A percentile compares a stretch with the other conserved stretches of the same genome.
These are phyloP conservation scores for Funneliformis mosseae DNA, from an alignment of 192 early-diverging fungal genomes.

Conservation along the genomic window DNA sequence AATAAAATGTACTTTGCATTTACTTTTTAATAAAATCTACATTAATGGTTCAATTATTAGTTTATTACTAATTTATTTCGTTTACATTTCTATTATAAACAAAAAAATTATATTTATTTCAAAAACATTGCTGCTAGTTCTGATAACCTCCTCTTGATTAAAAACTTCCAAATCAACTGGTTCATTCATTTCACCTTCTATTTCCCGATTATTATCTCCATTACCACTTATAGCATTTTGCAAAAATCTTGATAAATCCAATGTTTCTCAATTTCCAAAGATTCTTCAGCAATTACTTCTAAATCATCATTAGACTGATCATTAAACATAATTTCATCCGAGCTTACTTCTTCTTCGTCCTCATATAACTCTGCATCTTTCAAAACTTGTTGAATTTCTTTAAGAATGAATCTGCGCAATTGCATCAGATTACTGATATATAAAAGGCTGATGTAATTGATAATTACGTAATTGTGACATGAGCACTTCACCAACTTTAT, in stretches of 20 bases:
- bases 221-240: not conserved
- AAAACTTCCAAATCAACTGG: not conserved
- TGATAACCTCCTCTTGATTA: not conserved
- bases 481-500: not conserved
- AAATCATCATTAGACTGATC: not conserved
- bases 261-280: not conserved
- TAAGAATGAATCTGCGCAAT: not conserved
- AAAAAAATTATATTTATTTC: too few species aligned
- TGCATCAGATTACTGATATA: too few species aligned
- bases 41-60: too few species aligned
- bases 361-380: not conserved
- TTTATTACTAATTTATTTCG: too few species aligned
- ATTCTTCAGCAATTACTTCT: not conserved
- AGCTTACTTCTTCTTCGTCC: not conserved
- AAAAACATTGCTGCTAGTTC: not conserved
- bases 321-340: not conserved
- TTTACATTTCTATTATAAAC: too few species aligned
- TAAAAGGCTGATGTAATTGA: not conserved
- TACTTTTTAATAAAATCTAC: too few species aligned
- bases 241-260: not conserved
- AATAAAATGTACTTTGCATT: too few species aligned
- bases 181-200: not conserved
- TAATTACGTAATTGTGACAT: not conserved
- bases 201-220: not conserved
- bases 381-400: not conserved